Base-by-base conservation (phyloP, 768 basidiomycete species). In the Filobasidium floriforme region DNA sequence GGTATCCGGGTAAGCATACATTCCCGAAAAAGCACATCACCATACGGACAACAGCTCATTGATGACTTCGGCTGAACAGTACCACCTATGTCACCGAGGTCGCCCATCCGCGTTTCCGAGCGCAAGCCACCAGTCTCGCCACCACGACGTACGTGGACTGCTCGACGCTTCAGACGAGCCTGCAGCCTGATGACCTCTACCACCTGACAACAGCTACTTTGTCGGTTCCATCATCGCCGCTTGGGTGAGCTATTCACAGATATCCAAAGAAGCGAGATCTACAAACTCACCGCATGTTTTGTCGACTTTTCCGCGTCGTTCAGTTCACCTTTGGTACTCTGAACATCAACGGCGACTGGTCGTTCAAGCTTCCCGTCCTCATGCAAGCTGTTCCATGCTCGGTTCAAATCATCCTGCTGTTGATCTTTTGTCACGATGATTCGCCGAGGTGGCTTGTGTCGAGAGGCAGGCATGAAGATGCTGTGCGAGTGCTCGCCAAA, bases 401-500 rank as follows among this genome's bases (percentile, higher is more conserved):
- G 10, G 4, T 87, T 59, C 88, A 91, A 75, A 74, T 92, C 64
- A 61, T 69, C 70, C 76, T 92, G 46, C 79, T 91, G 69, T 76
- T 77, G 22, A 85, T 82, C 76, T 86, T 88, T 77, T 81, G 80
- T 7, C 90, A 89, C 41, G 32, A 37, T 4, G 90, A 92, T 77
- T 89, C 87, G 1, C 91, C 91, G 55, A 69, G 90, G 82, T 92
- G 83, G 83, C 80, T 92, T 69, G 74, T 91, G 72, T 85, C 81
- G 79, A 88, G 87, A 76, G 89, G 89, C 26, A 83, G 83, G 63
- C 83, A 88, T 12, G 83, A 80, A 0, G 81, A 89, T 75, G 91
- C 89, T 1, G 79, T 88, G 51, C 73, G 81, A 24, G 83, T 82
- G 14, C 82, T 93, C 22, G 89, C 89, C 1, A 86, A 89, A 76